Base-by-base conservation (phyloP, 2,329 filamentous ascomycete species). In the Arthrobotrys pseudoclavata region DNA sequence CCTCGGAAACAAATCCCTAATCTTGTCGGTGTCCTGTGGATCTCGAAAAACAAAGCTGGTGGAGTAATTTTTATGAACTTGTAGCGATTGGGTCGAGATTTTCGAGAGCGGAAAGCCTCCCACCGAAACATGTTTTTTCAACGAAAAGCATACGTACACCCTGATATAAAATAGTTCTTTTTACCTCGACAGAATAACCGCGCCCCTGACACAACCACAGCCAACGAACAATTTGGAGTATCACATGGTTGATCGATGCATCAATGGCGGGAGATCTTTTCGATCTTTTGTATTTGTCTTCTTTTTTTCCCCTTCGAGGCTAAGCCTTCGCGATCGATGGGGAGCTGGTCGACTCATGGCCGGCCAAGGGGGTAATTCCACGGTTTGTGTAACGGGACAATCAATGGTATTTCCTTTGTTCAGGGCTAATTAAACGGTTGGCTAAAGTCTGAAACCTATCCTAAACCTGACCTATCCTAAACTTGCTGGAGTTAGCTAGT, bases 401-500 rank as follows among this genome's bases (percentile, higher is more conserved):
- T 20, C 37, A 15, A 45, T 45, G 18, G 15, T 20, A 20, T n/a
- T 45, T 3, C 22, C 13, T 4, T 34, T 34, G 7, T 47, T 24
- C 47, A 50, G 47, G 47, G 47, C 9, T 7, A 45, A 45, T 42
- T 45, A 45, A 15, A 22, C 42, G 15, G 5, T 22, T 22, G 42
- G 31, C 7, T 15, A 6, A 22, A 26, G n/a, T 37, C 42, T 70
- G 55, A 69, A 69, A n/a, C 12, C 4, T 29, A 3, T 29, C 29
- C 29, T 29, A n/a, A n/a, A n/a, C n/a, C 7, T 29, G 29, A 69
- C 55, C 9, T 26, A 42, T 24, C 31, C 53, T 29, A 70, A 70
- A 63, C 45, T 31, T 5, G 31, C 34, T 60, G 15, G 9, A n/a
- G 20, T 10, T 37, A 48, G 40, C 12, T 20, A 47, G 29, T 3